phyloP scores from a whole-genome alignment of 148 eudicot species.

The Chenopodium album region DNA sequence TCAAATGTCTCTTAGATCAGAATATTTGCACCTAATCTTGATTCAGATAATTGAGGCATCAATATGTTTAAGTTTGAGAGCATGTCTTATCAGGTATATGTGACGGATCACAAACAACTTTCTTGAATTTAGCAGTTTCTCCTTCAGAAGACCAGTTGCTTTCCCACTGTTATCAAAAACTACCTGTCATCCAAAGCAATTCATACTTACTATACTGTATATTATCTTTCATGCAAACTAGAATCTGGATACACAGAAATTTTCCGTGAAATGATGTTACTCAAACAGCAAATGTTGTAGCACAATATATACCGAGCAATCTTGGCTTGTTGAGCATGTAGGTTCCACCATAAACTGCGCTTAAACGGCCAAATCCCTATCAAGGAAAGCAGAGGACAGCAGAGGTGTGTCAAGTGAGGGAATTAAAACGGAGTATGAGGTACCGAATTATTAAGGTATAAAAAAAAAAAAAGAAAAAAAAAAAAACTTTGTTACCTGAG shows the following conservation, averaged over 20 bases:
- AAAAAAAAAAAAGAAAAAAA: neutral
- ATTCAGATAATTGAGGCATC: neutral
- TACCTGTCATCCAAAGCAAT: conserved; percentile 46
- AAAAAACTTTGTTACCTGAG: conserved; percentile 3
- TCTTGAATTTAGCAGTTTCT: conserved; percentile 97
- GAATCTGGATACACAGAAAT: too few relatives aligned
- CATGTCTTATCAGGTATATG: conserved; percentile 83
- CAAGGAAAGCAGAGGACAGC: conserved; percentile 1
- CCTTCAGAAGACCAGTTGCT: conserved; percentile 86
- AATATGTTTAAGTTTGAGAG: neutral
- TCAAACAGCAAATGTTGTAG: neutral
- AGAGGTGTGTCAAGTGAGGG: neutral
- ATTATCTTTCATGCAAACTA: too few relatives aligned
- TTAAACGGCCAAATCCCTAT: conserved; percentile 81
- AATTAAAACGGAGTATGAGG: neutral
- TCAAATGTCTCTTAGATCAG: neutral
- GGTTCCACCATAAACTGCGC: conserved; percentile 91
- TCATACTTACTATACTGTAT: neutral
- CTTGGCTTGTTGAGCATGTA: conserved; percentile 84
- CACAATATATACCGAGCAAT: conserved; percentile 47
- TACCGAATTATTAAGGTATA: neutral
- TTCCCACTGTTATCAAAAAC: conserved; percentile 70
- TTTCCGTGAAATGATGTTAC: neutral
- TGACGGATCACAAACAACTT: conserved; percentile 95
- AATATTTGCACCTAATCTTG: neutral